These are phyloP conservation scores for Nemania abortiva DNA, from an alignment of 2,329 filamentous ascomycete species.

Conservation along the genomic window DNA sequence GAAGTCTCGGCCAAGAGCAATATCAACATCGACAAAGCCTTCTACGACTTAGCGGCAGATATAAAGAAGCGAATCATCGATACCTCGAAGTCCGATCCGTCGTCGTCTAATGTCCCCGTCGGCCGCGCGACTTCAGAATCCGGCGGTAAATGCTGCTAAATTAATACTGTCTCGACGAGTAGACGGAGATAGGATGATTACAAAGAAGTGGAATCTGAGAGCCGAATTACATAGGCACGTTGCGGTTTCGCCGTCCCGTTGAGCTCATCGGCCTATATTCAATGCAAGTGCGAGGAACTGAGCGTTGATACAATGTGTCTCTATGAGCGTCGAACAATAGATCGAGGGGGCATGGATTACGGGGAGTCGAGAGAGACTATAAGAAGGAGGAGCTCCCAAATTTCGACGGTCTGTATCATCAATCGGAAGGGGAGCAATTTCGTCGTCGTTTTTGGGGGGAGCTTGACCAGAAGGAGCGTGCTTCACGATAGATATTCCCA, in stretches of 20 bases:
- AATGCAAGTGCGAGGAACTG: slow-evolving; percentile 6
- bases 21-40: slow-evolving; percentile 99
- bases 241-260: slow-evolving; percentile 16
- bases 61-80: slow-evolving; percentile 99
- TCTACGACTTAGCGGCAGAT: slow-evolving; percentile 92
- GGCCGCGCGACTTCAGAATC: slow-evolving; percentile 68
- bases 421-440: slow-evolving; percentile 27
- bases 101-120: slow-evolving; percentile 74
- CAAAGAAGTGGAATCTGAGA: slow-evolving; percentile 19
- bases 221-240: slow-evolving; percentile 11
- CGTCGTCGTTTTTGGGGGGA: slow-evolving; percentile 31
- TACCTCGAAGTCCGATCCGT: slow-evolving; percentile 81
- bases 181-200: slow-evolving; percentile 27
- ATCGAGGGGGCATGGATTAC: slow-evolving; percentile 28
- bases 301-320: slow-evolving; percentile 35
- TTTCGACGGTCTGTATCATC: slow-evolving; percentile 37
- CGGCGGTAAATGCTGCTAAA: slow-evolving; percentile 81
- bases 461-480: slow-evolving; percentile 31
- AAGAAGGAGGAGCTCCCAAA: slow-evolving; percentile 10
- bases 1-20: slow-evolving; percentile 99
- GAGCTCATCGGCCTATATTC: slow-evolving; percentile 29
- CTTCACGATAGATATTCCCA: slow-evolving; percentile 39
- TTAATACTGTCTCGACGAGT: slow-evolving; percentile 1
- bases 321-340: slow-evolving; percentile 32
- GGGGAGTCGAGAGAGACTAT: slow-evolving; percentile 21